These are phyloP conservation scores for Diaporthe citrichinensis DNA, from an alignment of 2,329 filamentous ascomycete species.

Conservation along the genomic window DNA sequence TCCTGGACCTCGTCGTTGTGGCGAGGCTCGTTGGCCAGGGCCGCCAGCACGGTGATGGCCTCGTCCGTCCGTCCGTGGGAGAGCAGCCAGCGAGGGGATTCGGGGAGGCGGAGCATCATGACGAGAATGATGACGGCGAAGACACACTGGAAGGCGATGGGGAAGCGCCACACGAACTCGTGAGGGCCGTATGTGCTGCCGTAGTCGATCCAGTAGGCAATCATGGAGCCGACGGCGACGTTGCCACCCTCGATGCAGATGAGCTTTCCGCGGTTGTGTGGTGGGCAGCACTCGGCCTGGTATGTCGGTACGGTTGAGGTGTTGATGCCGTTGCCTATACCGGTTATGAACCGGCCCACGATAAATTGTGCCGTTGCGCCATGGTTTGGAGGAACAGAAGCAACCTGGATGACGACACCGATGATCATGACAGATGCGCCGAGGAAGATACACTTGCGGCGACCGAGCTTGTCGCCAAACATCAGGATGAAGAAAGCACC, in stretches of 20 bases:
- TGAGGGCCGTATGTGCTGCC: slow-evolving; percentile 53
- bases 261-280: slow-evolving; percentile 71
- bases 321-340: slow-evolving; percentile 65
- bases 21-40: slow-evolving; percentile 66
- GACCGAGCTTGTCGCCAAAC: slow-evolving; percentile 67
- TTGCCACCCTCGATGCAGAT: slow-evolving; percentile 69
- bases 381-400: slow-evolving; percentile 60
- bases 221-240: slow-evolving; percentile 58
- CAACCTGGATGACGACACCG: slow-evolving; percentile 68
- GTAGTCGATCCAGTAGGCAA: slow-evolving; percentile 60
- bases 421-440: slow-evolving; percentile 68
- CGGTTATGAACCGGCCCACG: slow-evolving; percentile 63
- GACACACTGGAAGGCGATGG: slow-evolving; percentile 56
- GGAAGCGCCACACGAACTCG: slow-evolving; percentile 55
- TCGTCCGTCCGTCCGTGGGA: slow-evolving; percentile 63
- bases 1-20: slow-evolving; percentile 59
- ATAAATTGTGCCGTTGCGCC: slow-evolving; percentile 64
- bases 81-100: slow-evolving; percentile 66
- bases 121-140: slow-evolving; percentile 60
- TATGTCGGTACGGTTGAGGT: slow-evolving; percentile 61
- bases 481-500: slow-evolving; percentile 57
- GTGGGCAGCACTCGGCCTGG: slow-evolving; percentile 57
- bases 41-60: slow-evolving; percentile 65
- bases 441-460: slow-evolving; percentile 67
- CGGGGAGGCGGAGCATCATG: slow-evolving; percentile 61